Base-by-base conservation (phyloP, 192 early-diverging fungal species). In the Linnemannia hyalina region DNA sequence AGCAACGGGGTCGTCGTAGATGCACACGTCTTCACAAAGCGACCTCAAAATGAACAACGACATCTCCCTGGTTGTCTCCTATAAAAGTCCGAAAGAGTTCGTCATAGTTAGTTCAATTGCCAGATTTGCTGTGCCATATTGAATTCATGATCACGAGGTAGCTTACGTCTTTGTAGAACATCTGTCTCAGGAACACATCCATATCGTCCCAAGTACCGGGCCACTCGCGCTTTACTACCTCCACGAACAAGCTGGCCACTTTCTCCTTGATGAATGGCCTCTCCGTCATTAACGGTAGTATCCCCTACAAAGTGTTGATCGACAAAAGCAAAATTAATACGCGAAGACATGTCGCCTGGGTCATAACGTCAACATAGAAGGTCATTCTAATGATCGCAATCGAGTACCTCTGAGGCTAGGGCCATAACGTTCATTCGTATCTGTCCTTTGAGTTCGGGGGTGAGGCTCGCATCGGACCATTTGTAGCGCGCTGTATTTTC, bases 1-100 rank as follows among this genome's bases (percentile, higher is more conserved):
- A 1, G 94, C 93, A 3, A 95, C 85, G 10, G 88, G 83, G 70
- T 93, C 92, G 38, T 95, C 94, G 55, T 88, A 94, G 4, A 93
- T 72, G 38, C 90, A 94, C 0, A 94, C 80, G 76, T 95, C 95
- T 72, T 95, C 93, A 4, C 88, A 89, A 0, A 95, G 78, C n/a
- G 82, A 82, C 41, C 90, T 79, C 35, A 89, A 90, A 22, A 93
- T 88, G 6, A 94, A 54, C 15, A 95, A 78, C 18, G 80, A 78
- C n/a, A 93, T 78, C 55, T 95, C 93, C 76, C 89, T 89, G 16
- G 65, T 65, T 18, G 83, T 89, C 38, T 87, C 85, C 93, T 95
- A 75, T 7, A 49, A 74, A 20, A 5, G 29, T 63, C 32, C 4
- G n/a, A 22, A 41, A 29, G 9, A 1, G 6, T 22, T 23, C 36